Evolutionary conservation across 352 stramenopile species (phyloP).

Genomic region (Globisporangium radiosum): DNA sequence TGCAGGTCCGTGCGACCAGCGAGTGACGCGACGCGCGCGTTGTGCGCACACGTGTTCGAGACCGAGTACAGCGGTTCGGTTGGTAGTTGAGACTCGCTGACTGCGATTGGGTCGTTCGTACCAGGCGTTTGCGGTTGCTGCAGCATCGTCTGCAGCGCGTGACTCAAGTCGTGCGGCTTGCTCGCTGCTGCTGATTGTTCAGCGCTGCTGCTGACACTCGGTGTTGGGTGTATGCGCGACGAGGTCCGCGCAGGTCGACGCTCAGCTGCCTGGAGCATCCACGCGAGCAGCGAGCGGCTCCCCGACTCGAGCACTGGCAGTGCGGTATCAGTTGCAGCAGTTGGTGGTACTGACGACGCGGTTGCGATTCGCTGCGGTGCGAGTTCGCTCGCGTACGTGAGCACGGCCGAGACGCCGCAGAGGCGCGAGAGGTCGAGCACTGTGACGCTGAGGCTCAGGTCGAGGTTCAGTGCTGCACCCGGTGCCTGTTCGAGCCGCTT

Average conservation of each 20-base stretch:
- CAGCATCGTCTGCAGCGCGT: constrained; percentile 36
- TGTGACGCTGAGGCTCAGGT: constrained; percentile 65
- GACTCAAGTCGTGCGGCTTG: constrained; percentile 30
- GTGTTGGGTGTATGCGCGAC: constrained; percentile 6
- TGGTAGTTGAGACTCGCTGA: neutral
- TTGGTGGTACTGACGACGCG: constrained; percentile 16
- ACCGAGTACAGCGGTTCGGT: constrained; percentile 13
- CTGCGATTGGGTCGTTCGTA: neutral
- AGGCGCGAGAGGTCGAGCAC: constrained; percentile 69
- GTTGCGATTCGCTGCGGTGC: constrained; percentile 13
- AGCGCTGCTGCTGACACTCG: neutral
- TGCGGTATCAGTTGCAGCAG: neutral
- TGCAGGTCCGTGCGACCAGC: constrained; percentile 63
- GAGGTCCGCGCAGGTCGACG: constrained; percentile 13
- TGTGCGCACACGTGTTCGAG: constrained; percentile 50
- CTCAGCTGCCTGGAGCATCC: constrained; percentile 47
- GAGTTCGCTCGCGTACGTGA: constrained; percentile 59
- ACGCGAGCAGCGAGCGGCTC: constrained; percentile 50
- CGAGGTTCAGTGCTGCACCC: constrained; percentile 34
- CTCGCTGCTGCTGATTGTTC: neutral
- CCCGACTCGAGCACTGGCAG: constrained; percentile 15
- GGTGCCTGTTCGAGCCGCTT: constrained; percentile 47
- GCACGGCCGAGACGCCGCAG: constrained; percentile 64
- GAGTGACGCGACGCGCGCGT: constrained; percentile 42
- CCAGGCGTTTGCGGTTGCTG: neutral